These are phyloP conservation scores for Botrytis porri DNA, from an alignment of 2,329 filamentous ascomycete genomes.

Conservation along the genomic window DNA sequence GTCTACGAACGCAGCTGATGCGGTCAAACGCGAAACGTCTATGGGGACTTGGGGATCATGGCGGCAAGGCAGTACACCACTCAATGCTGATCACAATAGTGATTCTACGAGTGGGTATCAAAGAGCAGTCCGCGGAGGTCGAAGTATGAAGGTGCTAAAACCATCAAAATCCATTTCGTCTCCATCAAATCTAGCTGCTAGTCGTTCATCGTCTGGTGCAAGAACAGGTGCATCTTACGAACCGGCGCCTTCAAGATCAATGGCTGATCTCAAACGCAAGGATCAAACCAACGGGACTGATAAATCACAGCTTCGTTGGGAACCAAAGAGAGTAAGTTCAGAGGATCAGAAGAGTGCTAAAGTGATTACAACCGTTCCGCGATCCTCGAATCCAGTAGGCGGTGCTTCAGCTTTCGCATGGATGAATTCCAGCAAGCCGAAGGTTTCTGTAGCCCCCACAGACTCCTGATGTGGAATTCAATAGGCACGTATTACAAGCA, in stretches of 20 bases:
- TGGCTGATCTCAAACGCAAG: constrained; percentile 53
- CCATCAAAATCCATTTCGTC: constrained; percentile 64
- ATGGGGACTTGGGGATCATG: constrained; percentile 68
- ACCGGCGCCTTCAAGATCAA: constrained; percentile 42
- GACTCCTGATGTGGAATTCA: constrained; percentile 14
- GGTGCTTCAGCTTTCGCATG: constrained; percentile 93
- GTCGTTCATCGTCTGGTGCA: constrained; percentile 41
- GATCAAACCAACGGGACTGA: constrained; percentile 45
- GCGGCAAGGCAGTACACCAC: constrained; percentile 51
- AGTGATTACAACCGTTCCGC: constrained; percentile 42
- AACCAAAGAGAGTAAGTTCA: constrained; percentile 48
- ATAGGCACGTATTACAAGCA: not conserved
- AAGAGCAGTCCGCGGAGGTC: constrained; percentile 61
- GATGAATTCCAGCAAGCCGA: constrained; percentile 59
- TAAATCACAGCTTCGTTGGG: constrained; percentile 46
- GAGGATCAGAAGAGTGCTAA: constrained; percentile 37
- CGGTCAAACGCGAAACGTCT: constrained; percentile 44
- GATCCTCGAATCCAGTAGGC: constrained; percentile 77
- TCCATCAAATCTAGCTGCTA: constrained; percentile 42
- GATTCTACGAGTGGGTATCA: constrained; percentile 55
- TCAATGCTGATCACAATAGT: constrained; percentile 26
- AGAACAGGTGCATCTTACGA: constrained; percentile 54
- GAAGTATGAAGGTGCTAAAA: constrained; percentile 88
- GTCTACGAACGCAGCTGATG: constrained; percentile 21
- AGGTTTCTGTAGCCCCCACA: constrained; percentile 24